These are phyloP conservation scores for Suhomyces wounanorum DNA, from an alignment of 1,139 yeast species.

Conservation along the genomic window DNA sequence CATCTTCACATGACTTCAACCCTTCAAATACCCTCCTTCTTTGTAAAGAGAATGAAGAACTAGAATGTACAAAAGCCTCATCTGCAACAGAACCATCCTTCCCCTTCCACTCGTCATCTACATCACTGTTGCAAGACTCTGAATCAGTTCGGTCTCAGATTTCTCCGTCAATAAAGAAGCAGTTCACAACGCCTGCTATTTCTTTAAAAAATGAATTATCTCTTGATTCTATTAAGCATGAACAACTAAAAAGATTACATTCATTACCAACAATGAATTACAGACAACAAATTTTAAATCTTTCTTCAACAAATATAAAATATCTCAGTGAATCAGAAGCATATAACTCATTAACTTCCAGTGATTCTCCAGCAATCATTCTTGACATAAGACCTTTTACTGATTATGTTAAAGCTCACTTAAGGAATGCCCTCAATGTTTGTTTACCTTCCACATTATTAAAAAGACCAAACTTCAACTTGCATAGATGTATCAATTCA, in stretches of 20 bases:
- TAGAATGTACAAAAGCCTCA: constrained; percentile 11
- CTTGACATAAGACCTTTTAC: constrained; percentile 75
- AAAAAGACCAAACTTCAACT: constrained; percentile 64
- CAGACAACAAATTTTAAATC: constrained; percentile 15
- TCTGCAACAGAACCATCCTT: constrained; percentile 18
- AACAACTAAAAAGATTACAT: constrained; percentile 21
- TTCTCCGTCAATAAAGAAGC: constrained; percentile 16
- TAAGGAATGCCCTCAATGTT: constrained; percentile 62
- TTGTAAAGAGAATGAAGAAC: constrained; percentile 13
- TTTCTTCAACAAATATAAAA: constrained; percentile 11
- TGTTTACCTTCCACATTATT: constrained; percentile 79
- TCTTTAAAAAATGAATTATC: constrained; percentile 15
- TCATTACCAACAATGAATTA: constrained; percentile 17
- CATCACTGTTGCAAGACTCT: not conserved
- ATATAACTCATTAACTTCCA: constrained; percentile 1
- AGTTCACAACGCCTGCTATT: constrained; percentile 20
- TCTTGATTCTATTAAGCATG: constrained; percentile 20
- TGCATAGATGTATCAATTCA: constrained; percentile 58
- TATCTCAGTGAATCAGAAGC: constrained; percentile 7
- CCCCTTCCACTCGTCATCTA: constrained; percentile 7
- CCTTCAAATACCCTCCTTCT: constrained; percentile 7
- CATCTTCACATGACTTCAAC: constrained; percentile 11
- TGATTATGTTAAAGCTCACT: constrained; percentile 54
- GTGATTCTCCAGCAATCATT: constrained; percentile 31
- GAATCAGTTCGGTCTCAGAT: not conserved